phyloP scores from a whole-genome alignment of 2,329 filamentous ascomycete genomes.

The Pestalotiopsis sp. region DNA sequence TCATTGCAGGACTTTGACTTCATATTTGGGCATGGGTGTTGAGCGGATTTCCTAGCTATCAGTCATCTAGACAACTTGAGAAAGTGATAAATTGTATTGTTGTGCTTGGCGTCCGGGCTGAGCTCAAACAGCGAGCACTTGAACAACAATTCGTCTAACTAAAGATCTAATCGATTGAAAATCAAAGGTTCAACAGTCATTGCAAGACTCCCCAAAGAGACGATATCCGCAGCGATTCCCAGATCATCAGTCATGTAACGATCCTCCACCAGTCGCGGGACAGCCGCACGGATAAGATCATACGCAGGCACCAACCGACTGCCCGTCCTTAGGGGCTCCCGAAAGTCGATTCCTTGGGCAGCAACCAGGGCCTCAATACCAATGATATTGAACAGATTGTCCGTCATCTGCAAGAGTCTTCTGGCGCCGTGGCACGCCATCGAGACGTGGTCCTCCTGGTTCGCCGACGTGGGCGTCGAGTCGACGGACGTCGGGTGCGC shows the following conservation, averaged over 20 bases:
- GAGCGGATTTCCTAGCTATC: too few species aligned
- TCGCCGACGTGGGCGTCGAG: background rate
- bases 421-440: background rate
- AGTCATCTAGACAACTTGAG: too few species aligned
- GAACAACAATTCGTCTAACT: too few species aligned
- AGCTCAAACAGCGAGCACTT: too few species aligned
- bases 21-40: too few species aligned
- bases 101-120: too few species aligned
- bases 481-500: background rate
- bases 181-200: background rate
- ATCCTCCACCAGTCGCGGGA: background rate
- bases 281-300: background rate
- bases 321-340: background rate
- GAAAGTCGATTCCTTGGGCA: background rate
- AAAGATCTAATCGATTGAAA: background rate
- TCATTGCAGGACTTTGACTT: too few species aligned
- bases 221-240: background rate
- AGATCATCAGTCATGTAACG: background rate
- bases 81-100: too few species aligned
- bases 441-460: background rate
- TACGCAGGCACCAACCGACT: background rate
- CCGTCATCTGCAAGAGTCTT: background rate
- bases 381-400: background rate
- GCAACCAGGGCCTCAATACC: background rate
- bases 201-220: background rate